phyloP scores from a whole-genome alignment of 2,329 filamentous ascomycete genomes.

The Xylariaceae sp. region DNA sequence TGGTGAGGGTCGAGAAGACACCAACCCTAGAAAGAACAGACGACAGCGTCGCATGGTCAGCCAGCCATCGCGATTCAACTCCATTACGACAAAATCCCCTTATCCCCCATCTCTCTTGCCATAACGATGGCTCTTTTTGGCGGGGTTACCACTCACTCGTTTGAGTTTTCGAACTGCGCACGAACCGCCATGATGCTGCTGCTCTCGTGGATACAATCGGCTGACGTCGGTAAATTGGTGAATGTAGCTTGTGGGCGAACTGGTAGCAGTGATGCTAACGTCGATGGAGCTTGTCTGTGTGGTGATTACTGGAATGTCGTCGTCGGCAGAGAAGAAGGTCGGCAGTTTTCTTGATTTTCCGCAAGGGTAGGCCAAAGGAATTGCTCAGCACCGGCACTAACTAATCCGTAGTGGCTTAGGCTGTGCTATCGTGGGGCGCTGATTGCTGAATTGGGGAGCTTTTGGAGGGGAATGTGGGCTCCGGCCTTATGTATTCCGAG shows the following conservation, averaged over 20 bases:
- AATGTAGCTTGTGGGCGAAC: not conserved
- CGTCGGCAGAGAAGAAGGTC: not conserved
- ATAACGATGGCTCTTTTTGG: conserved; percentile 16
- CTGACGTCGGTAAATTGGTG: conserved; percentile 20
- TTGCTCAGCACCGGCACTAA: not conserved
- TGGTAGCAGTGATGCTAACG: not conserved
- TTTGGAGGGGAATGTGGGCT: not conserved
- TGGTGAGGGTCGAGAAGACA: conserved; percentile 94
- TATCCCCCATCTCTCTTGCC: conserved; percentile 5
- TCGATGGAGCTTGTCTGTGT: not conserved
- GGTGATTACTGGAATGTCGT: not conserved
- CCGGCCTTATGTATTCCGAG: not conserved
- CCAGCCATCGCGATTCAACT: not conserved
- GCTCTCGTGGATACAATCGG: conserved; percentile 18
- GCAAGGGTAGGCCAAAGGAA: not conserved
- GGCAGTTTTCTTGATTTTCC: not conserved
- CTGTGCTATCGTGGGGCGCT: not conserved
- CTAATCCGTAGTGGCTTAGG: not conserved
- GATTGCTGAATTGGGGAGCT: not conserved
- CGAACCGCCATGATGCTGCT: conserved; percentile 56
- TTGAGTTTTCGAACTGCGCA: conserved; percentile 82
- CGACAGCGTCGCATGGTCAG: conserved; percentile 17
- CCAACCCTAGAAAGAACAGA: conserved; percentile 61
- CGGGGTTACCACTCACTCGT: conserved; percentile 60
- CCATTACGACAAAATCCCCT: conserved; percentile 17